A percentile compares a stretch with the other conserved stretches of the same genome.
Conservation (phyloP, 164 flowering plant genomes). For the Stephania yunnanensis region DNA sequence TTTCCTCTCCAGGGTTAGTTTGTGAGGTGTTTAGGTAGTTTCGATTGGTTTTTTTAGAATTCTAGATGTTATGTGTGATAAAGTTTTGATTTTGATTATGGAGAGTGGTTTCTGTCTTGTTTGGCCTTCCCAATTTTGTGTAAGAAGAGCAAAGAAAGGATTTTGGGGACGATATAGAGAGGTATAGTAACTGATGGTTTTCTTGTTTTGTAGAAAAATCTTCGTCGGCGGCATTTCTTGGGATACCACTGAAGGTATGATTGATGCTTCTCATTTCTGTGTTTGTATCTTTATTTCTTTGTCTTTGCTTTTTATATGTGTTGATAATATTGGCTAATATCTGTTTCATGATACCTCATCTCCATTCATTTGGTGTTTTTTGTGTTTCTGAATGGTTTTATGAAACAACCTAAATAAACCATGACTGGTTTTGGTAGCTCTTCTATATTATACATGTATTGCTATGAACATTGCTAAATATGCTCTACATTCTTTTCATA, state of each 20-base stretch:
- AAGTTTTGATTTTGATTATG: slow-evolving; percentile 13
- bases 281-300: no score
- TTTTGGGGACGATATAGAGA: not conserved
- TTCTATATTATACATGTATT: no score
- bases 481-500: no score
- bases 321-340: no score
- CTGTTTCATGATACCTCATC: no score
- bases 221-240: slow-evolving; percentile 27
- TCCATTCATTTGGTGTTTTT: no score
- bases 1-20: slow-evolving; percentile 24
- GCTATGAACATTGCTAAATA: no score
- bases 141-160: not conserved
- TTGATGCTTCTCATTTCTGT: no score
- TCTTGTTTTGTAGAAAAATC: slow-evolving; percentile 24
- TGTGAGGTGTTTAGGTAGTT: slow-evolving; percentile 11
- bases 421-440: no score
- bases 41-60: not conserved
- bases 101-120: slow-evolving; percentile 10
- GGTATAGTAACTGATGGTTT: slow-evolving; percentile 3
- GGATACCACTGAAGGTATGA: slow-evolving; percentile 22
- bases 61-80: slow-evolving; percentile 6
- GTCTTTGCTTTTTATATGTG: no score
- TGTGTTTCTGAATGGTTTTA: no score
- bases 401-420: no score
- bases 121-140: slow-evolving; percentile 10